Conservation (phyloP, 108 stramenopile species). For the Nannochloropsis gaditana region DNA sequence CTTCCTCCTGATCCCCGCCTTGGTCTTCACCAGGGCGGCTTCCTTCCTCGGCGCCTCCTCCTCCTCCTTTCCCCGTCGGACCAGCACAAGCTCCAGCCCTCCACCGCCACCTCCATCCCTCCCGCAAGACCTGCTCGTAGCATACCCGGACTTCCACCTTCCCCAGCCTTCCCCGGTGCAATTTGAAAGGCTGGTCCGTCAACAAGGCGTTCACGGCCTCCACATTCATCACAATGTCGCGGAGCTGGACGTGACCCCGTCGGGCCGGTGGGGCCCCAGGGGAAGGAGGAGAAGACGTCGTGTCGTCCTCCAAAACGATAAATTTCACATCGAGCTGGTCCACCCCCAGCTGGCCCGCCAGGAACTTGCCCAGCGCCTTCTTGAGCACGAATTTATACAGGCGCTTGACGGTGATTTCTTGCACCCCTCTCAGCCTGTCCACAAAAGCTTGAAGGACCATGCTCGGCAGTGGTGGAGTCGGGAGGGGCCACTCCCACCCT, state of each 20-base stretch:
- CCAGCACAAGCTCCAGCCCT: background rate
- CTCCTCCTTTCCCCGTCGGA: background rate
- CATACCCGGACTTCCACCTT: background rate
- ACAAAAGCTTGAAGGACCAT: background rate
- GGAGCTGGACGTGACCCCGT: background rate
- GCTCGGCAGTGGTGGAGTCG: background rate
- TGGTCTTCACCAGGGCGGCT: background rate
- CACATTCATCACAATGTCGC: background rate
- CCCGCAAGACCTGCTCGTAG: background rate
- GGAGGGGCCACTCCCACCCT: too few species aligned
- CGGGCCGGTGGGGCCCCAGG: background rate
- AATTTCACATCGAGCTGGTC: conserved; percentile 13
- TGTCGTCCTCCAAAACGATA: background rate
- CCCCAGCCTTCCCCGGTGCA: background rate
- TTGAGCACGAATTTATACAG: background rate
- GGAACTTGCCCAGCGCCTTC: background rate
- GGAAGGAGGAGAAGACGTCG: background rate
- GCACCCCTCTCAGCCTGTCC: background rate
- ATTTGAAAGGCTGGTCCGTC: background rate
- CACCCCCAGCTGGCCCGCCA: background rate
- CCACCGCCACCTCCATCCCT: background rate
- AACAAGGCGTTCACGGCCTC: background rate
- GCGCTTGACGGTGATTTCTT: background rate
- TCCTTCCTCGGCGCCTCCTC: background rate
- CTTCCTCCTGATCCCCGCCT: background rate